Conservation (phyloP, 1,284 basidiomycete genomes). For the Marasmius fiardii region DNA sequence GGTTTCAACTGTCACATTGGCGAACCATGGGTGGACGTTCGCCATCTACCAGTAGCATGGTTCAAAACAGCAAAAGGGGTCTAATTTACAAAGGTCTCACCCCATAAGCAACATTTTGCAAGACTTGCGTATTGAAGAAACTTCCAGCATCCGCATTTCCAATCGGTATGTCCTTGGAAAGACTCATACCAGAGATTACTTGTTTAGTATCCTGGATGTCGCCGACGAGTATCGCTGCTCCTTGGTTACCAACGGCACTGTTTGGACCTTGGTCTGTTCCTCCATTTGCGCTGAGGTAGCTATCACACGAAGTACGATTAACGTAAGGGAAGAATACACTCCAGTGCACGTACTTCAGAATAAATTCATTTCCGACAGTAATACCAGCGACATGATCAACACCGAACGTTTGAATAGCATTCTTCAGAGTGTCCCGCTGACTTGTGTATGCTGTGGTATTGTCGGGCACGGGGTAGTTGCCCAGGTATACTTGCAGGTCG, state of each 20-base stretch:
- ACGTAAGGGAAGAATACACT: background rate
- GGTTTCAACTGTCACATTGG: slow-evolving; percentile 16
- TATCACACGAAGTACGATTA: slow-evolving; percentile 17
- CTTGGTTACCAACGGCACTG: slow-evolving; percentile 36
- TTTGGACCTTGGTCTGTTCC: slow-evolving; percentile 31
- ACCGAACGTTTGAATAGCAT: slow-evolving; percentile 16
- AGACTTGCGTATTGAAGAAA: slow-evolving; percentile 64
- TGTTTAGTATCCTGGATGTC: slow-evolving; percentile 55
- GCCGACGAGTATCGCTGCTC: slow-evolving; percentile 20
- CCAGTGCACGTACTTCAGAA: slow-evolving; percentile 46
- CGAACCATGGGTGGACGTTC: slow-evolving; percentile 19
- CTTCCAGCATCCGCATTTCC: slow-evolving; percentile 80
- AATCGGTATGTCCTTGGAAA: slow-evolving; percentile 51
- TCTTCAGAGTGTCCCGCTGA: slow-evolving; percentile 18
- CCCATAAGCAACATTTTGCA: slow-evolving; percentile 59
- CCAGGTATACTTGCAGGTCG: slow-evolving; percentile 71
- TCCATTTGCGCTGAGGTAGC: slow-evolving; percentile 39
- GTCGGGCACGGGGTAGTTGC: slow-evolving; percentile 55
- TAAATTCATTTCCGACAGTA: slow-evolving; percentile 65
- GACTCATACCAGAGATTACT: slow-evolving; percentile 40
- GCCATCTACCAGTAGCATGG: slow-evolving; percentile 9
- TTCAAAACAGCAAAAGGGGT: background rate
- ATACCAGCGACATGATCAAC: slow-evolving; percentile 65
- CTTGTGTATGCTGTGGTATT: slow-evolving; percentile 35
- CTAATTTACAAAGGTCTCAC: slow-evolving; percentile 20